These are phyloP conservation scores for Apophysomyces sp. DNA, from an alignment of 371 early-diverging fungal genomes.

Conservation along the genomic window DNA sequence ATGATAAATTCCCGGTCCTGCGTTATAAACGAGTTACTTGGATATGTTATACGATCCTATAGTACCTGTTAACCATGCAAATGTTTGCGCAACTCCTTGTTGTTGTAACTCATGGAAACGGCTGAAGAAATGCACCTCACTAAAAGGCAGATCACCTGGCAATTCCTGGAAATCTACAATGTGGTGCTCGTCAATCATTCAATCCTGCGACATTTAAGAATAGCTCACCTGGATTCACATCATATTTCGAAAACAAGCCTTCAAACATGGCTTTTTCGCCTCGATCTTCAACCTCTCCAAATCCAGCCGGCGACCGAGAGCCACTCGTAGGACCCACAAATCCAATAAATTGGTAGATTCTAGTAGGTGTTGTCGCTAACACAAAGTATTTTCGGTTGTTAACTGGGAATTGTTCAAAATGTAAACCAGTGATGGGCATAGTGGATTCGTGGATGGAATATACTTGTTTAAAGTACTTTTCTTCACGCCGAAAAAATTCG, in stretches of 20 bases:
- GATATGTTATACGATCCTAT: neutral
- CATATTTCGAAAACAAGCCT: conserved; percentile 60
- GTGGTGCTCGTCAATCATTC: neutral
- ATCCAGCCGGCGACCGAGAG: conserved; percentile 16
- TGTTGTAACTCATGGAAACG: conserved; percentile 64
- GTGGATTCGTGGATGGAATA: conserved; percentile 56
- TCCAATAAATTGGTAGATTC: conserved; percentile 87
- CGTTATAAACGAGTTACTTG: neutral
- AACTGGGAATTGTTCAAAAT: conserved; percentile 76
- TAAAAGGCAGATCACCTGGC: conserved; percentile 60
- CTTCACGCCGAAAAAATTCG: conserved; percentile 81
- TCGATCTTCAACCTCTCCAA: conserved; percentile 22
- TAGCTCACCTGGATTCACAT: conserved; percentile 60
- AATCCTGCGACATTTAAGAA: too few species aligned
- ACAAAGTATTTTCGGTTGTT: conserved; percentile 73
- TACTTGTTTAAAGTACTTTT: conserved; percentile 73
- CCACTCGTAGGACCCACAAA: conserved; percentile 34
- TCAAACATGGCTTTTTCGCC: conserved; percentile 61
- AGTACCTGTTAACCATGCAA: conserved; percentile 77
- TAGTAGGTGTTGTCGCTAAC: conserved; percentile 74
- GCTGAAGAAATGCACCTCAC: conserved; percentile 67
- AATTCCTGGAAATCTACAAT: conserved; percentile 71
- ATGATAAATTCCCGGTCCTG: conserved; percentile 81
- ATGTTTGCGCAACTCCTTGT: conserved; percentile 66
- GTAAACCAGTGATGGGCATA: conserved; percentile 78